A percentile compares a stretch with the other conserved stretches of the same genome.
Conservation (phyloP, 169 alveolate species). For the Cyclospora cayetanensis region DNA sequence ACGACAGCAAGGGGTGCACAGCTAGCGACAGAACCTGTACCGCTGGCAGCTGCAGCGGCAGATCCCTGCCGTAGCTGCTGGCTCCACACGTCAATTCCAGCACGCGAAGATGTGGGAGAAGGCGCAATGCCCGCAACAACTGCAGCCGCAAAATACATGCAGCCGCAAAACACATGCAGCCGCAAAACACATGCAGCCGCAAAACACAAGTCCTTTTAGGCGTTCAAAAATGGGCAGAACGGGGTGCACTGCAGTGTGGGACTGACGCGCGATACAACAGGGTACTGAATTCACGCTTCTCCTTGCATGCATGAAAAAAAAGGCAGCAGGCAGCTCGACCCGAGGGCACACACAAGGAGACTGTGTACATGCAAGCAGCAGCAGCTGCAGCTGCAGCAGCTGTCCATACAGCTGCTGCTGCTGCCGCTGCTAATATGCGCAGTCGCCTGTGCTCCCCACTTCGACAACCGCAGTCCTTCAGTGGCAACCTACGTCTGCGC, state of each 20-base stretch:
- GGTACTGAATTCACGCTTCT: no score
- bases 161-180: background rate
- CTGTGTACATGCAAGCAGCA: background rate
- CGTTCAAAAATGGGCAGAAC: no score
- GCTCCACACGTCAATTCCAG: background rate
- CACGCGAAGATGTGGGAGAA: background rate
- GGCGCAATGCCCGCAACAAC: background rate
- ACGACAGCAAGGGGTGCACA: background rate
- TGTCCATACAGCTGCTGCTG: background rate
- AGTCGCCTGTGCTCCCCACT: background rate
- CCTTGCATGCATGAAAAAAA: no score
- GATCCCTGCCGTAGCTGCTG: background rate
- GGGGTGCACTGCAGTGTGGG: no score
- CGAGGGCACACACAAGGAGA: no score
- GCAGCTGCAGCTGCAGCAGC: background rate
- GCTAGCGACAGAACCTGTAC: background rate
- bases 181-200: background rate
- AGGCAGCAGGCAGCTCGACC: no score
- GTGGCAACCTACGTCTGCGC: background rate
- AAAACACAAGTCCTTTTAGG: no score
- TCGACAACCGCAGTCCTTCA: background rate
- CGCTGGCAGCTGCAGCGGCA: slow-evolving; percentile 1
- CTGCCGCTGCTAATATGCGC: no score
- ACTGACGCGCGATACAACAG: no score
- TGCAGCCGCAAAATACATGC: background rate